Percentiles rank a stretch among this genome's conserved stretches.
Conservation (phyloP, 2,329 filamentous ascomycete species). For the Setomelanomma holmii region DNA sequence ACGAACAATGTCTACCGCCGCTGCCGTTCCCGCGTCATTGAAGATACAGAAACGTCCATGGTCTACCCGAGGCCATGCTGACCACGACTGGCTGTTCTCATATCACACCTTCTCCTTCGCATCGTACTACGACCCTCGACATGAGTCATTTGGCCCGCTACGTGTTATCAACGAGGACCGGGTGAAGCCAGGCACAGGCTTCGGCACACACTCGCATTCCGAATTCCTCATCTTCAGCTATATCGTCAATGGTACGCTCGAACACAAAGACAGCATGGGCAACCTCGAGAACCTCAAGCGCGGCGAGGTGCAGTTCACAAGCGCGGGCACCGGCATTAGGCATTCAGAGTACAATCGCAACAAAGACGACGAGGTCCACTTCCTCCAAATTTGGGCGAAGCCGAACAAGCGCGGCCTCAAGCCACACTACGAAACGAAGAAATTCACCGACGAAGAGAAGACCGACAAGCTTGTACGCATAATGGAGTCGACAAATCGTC, state of each 20-base stretch:
- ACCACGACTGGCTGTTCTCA: conserved; percentile 87
- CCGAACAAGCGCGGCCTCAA: conserved; percentile 76
- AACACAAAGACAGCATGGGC: conserved; percentile 86
- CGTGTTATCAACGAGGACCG: conserved; percentile 90
- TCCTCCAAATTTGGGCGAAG: conserved; percentile 87
- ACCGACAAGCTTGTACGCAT: conserved; percentile 74
- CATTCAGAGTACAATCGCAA: conserved; percentile 87
- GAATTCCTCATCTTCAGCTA: conserved; percentile 93
- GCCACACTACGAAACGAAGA: conserved; percentile 77
- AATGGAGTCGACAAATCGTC: conserved; percentile 72
- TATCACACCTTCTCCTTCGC: conserved; percentile 90
- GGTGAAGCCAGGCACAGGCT: conserved; percentile 75
- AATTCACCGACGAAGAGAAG: conserved; percentile 77
- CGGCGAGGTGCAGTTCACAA: conserved; percentile 89
- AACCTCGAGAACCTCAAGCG: conserved; percentile 72
- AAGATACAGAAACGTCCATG: conserved; percentile 80
- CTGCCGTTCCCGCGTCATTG: conserved; percentile 36
- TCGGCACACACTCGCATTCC: conserved; percentile 83
- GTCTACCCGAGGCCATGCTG: conserved; percentile 73
- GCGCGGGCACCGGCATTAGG: conserved; percentile 79
- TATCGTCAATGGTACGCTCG: conserved; percentile 83
- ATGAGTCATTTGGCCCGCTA: conserved; percentile 75
- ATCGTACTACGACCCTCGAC: conserved; percentile 70
- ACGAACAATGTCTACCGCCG: conserved; percentile 50
- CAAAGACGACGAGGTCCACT: conserved; percentile 73